phyloP scores from a whole-genome alignment of 2,329 filamentous ascomycete species.

The Diatrype stigma region DNA sequence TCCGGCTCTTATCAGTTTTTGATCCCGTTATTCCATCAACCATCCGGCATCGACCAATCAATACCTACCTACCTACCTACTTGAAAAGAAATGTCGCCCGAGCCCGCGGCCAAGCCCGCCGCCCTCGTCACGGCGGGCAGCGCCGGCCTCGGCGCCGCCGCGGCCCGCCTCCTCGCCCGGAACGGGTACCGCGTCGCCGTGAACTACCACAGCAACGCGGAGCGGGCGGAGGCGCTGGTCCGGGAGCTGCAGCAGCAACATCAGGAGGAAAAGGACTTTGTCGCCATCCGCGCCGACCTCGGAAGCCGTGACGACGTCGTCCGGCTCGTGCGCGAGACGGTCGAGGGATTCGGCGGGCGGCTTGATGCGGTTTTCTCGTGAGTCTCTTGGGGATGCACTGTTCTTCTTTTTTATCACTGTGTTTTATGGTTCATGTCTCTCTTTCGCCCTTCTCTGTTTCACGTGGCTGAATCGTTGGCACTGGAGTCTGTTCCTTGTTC shows the following conservation, averaged over 20 bases:
- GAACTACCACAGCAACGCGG: constrained; percentile 64
- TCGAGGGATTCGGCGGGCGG: constrained; percentile 51
- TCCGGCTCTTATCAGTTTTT: too few species aligned
- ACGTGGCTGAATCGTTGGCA: too few species aligned
- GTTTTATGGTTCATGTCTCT: too few species aligned
- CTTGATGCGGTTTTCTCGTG: constrained; percentile 70
- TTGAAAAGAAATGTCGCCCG: too few species aligned
- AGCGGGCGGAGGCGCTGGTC: constrained; percentile 56
- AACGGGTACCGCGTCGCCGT: constrained; percentile 67
- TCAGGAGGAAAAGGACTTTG: constrained; percentile 28
- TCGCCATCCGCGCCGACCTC: constrained; percentile 63
- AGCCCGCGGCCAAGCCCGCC: constrained; percentile 13
- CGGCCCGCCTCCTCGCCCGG: constrained; percentile 62
- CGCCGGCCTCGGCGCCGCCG: constrained; percentile 67
- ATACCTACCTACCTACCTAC: too few species aligned
- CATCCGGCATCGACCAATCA: too few species aligned
- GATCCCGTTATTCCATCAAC: too few species aligned
- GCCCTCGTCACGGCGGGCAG: constrained; percentile 48
- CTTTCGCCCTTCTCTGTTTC: too few species aligned
- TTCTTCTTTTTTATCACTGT: too few species aligned
- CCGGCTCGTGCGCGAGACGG: constrained; percentile 54
- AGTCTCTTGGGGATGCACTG: too few species aligned
- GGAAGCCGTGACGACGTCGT: constrained; percentile 55
- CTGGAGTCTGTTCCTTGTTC: too few species aligned
- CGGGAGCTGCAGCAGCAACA: constrained; percentile 48